Conservation (phyloP, 352 stramenopile species). For the Phytophthora sp. region DNA sequence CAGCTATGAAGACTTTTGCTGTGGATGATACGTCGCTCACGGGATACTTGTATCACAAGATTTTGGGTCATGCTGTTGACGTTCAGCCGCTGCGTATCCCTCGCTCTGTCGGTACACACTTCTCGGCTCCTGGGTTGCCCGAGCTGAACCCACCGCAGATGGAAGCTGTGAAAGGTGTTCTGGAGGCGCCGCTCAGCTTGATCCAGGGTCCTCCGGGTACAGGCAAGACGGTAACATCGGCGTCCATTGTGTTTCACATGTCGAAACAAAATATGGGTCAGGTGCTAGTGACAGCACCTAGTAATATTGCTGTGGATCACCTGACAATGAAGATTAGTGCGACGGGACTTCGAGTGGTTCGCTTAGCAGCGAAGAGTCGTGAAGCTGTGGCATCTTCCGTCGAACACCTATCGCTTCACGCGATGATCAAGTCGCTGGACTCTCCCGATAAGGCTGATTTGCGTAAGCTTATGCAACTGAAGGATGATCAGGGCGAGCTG, state of each 20-base stretch:
- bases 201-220: slow-evolving; percentile 98
- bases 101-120: slow-evolving; percentile 66
- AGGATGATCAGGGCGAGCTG: slow-evolving; percentile 95
- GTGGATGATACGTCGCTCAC: slow-evolving; percentile 98
- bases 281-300: slow-evolving; percentile 98
- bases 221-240: slow-evolving; percentile 98
- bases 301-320: slow-evolving; percentile 98
- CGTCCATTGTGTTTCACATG: slow-evolving; percentile 99
- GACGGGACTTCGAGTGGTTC: slow-evolving; percentile 97
- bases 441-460: slow-evolving; percentile 92
- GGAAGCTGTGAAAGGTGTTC: slow-evolving; percentile 93
- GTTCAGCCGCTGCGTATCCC: slow-evolving; percentile 89
- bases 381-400: slow-evolving; percentile 95
- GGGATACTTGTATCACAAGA: slow-evolving; percentile 99
- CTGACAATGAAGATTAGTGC: slow-evolving; percentile 98
- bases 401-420: slow-evolving; percentile 97
- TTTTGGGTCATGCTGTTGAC: slow-evolving; percentile 97
- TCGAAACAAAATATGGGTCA: slow-evolving; percentile 98
- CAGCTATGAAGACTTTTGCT: slow-evolving; percentile 98
- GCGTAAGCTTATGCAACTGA: slow-evolving; percentile 93
- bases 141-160: slow-evolving; percentile 98
- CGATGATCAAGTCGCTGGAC: slow-evolving; percentile 94
- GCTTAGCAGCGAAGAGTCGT: slow-evolving; percentile 97
- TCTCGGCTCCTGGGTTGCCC: slow-evolving; percentile 95
- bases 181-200: slow-evolving; percentile 97